These are phyloP conservation scores for Boletus bicolor DNA, from an alignment of 768 basidiomycete species.

Conservation along the genomic window DNA sequence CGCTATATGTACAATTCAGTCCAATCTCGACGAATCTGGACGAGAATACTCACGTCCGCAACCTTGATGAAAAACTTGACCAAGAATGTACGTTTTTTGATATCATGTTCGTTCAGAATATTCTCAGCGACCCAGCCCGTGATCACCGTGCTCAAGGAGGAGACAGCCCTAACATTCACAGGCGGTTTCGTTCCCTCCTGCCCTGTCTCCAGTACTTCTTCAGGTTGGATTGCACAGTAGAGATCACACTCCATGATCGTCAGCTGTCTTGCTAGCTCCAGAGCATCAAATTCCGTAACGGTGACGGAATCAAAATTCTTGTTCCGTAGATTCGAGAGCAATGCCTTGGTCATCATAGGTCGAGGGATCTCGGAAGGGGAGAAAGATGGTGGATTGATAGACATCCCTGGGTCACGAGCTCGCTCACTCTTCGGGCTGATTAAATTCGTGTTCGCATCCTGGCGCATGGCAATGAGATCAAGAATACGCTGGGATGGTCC, in stretches of 20 bases:
- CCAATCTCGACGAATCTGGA: conserved; percentile 2
- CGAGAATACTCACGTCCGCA: conserved; percentile 63
- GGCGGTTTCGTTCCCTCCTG: conserved; percentile 64
- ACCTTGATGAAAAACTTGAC: conserved; percentile 95
- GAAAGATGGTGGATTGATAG: conserved; percentile 57
- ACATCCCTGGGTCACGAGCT: conserved; percentile 71
- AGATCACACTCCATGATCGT: conserved; percentile 91
- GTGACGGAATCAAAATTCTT: conserved; percentile 59
- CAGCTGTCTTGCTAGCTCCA: conserved; percentile 91
- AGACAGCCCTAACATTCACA: conserved; percentile 77
- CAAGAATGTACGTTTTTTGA: conserved; percentile 72
- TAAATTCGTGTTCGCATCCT: conserved; percentile 43
- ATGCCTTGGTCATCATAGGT: conserved; percentile 78
- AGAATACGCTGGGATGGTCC: conserved; percentile 70
- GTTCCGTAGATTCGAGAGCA: conserved; percentile 65
- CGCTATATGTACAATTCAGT: conserved; percentile 49
- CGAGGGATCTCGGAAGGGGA: conserved; percentile 72
- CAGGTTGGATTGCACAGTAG: conserved; percentile 81
- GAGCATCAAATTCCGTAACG: conserved; percentile 87
- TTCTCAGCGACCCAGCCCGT: conserved; percentile 97
- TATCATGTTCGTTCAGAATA: conserved; percentile 86
- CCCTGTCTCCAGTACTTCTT: conserved; percentile 84
- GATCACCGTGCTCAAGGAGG: conserved; percentile 84
- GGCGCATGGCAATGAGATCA: conserved; percentile 60
- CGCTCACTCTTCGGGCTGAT: conserved; percentile 61